Base-by-base conservation (phyloP, 2,329 filamentous ascomycete species). In the Fulvia fulva region DNA sequence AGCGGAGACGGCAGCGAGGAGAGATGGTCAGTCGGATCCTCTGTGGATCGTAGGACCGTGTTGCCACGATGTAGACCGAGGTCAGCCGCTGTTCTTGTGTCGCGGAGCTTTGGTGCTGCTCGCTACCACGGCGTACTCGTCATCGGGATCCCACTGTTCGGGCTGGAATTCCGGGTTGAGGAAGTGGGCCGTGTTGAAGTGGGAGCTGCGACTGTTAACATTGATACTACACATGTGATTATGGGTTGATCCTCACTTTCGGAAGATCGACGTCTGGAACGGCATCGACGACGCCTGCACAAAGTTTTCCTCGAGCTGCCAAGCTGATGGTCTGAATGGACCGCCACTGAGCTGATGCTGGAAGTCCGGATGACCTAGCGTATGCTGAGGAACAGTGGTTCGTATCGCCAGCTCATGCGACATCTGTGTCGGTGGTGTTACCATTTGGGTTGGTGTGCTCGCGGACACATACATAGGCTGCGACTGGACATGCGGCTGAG, bases 141-240 rank as follows among this genome's bases (percentile, higher is more conserved):
- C 70, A 21, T 78, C 77, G 3, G 79, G 79, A 61, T 72, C 73
- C 78, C 79, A 81, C 59, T 80, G 77, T 62, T 81, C 78, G 5
- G 79, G 79, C 58, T 81, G 77, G 64, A 82, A 82, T 30, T 81
- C 77, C 21, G 77, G 76, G 62, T 81, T 81, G 59, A 76, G 67
- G 67, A 78, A 82, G 67, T 82, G 79, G 5, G 78, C 78, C 21
- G 77, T 78, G 57, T 81, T 81, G 73, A 74, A 81, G 62, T 78
- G 78, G 5, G 78, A 81, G 65, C 78, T 80, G 45, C 19, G 23
- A 23, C 49, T 23, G 56, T 69, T 58, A 69, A 64, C 58, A 32
- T 23, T 37, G 34, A 44, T 28, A 28, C 30, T 16, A 7, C 41
- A 52, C 45, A 37, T 22, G 50, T 16, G 46, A n/a, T 3, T 22